Evolutionary conservation across 495 filamentous ascomycete genomes (phyloP).

Genomic region (Astrothelium subdiscretum): DNA sequence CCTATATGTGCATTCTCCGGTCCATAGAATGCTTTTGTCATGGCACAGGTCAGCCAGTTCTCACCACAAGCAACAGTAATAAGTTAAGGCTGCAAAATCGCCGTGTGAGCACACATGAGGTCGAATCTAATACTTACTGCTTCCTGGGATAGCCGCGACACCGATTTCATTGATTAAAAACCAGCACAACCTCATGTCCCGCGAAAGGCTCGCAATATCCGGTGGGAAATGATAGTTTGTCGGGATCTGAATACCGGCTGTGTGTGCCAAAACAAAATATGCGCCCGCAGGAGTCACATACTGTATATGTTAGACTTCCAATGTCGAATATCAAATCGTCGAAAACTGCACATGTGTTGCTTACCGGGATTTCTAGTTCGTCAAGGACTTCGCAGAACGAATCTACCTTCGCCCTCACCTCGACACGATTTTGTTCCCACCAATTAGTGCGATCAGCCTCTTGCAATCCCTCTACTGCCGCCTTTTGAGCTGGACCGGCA

Average conservation of each 20-base stretch:
- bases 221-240: background rate
- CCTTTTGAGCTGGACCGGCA: background rate
- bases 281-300: conserved; percentile 8
- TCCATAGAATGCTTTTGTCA: background rate
- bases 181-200: conserved; percentile 8
- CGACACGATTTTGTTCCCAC: too few species aligned
- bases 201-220: background rate
- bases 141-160: conserved; percentile 2
- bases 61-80: background rate
- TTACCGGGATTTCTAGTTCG: background rate
- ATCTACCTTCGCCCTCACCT: too few species aligned
- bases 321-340: background rate
- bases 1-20: background rate
- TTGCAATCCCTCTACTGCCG: background rate
- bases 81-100: background rate
- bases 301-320: background rate
- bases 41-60: too few species aligned
- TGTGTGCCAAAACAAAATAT: conserved; percentile 8
- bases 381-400: background rate
- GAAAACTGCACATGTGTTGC: background rate
- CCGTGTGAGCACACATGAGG: background rate
- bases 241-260: background rate
- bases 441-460: too few species aligned
- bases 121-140: background rate
- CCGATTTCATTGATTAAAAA: conserved; percentile 10